phyloP scores from a whole-genome alignment of 352 stramenopile genomes.

The Globisporangium paroecandrum region DNA sequence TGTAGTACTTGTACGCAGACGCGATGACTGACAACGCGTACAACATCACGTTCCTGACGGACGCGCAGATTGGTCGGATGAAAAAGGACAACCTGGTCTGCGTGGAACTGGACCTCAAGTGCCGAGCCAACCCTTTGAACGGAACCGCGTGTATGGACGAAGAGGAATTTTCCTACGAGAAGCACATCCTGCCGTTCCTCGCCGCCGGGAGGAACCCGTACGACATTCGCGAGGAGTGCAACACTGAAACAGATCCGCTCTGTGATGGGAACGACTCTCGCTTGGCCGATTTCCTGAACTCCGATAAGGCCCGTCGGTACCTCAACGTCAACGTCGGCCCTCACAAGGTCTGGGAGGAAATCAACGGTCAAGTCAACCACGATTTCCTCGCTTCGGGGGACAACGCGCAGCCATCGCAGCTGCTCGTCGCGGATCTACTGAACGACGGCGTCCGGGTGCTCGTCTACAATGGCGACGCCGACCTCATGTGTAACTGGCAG shows the following conservation, averaged over 20 bases:
- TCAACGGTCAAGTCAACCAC: neutral
- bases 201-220: slow-evolving; percentile 27
- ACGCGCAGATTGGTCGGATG: slow-evolving; percentile 19
- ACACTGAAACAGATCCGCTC: neutral
- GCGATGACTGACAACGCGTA: slow-evolving; percentile 45
- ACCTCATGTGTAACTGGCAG: slow-evolving; percentile 95
- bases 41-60: slow-evolving; percentile 27
- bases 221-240: slow-evolving; percentile 30
- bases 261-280: neutral
- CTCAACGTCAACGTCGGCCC: slow-evolving; percentile 13
- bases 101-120: slow-evolving; percentile 5
- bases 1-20: slow-evolving; percentile 22
- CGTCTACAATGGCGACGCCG: slow-evolving; percentile 91
- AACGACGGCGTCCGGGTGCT: slow-evolving; percentile 48
- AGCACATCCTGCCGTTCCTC: slow-evolving; percentile 18
- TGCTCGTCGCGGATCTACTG: slow-evolving; percentile 62
- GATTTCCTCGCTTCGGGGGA: neutral
- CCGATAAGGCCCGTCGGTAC: neutral
- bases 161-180: slow-evolving; percentile 1
- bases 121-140: neutral
- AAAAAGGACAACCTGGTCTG: slow-evolving; percentile 19
- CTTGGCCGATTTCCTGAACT: slow-evolving; percentile 5
- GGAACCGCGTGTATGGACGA: neutral
- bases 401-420: slow-evolving; percentile 8
- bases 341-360: neutral